phyloP scores from a whole-genome alignment of 1,284 basidiomycete genomes.

The Boletus holoroseus region DNA sequence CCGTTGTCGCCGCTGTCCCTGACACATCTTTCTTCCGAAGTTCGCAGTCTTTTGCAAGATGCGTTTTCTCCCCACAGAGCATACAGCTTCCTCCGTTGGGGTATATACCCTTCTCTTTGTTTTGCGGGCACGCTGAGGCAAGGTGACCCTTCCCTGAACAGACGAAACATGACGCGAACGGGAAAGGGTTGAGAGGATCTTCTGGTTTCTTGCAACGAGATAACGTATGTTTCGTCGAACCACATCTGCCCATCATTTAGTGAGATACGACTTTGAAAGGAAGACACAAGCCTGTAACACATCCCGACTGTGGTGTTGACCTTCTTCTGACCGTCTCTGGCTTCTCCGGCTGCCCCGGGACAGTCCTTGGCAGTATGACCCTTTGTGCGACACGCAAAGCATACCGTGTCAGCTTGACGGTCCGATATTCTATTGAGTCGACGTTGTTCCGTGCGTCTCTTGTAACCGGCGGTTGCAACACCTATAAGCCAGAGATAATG shows the following conservation, averaged over 20 bases:
- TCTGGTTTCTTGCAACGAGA: conserved; percentile 67
- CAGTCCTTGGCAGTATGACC: conserved; percentile 87
- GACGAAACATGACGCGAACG: conserved; percentile 89
- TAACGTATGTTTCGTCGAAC: conserved; percentile 74
- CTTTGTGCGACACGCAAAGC: conserved; percentile 82
- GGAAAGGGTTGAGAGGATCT: conserved; percentile 66
- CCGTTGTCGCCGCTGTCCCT: conserved; percentile 29
- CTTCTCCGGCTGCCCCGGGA: conserved; percentile 45
- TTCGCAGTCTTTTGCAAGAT: conserved; percentile 81
- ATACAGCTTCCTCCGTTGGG: conserved; percentile 90
- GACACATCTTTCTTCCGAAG: conserved; percentile 53
- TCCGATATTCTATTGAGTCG: conserved; percentile 64
- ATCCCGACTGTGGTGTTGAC: conserved; percentile 53
- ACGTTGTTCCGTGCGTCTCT: conserved; percentile 52
- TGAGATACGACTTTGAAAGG: background rate
- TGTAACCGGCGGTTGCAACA: conserved; percentile 30
- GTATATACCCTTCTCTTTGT: conserved; percentile 78
- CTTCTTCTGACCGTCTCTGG: conserved; percentile 30
- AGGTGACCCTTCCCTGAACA: conserved; percentile 50
- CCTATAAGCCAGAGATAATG: conserved; percentile 7
- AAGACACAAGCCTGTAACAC: conserved; percentile 68
- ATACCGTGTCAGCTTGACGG: conserved; percentile 58
- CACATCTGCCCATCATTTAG: conserved; percentile 55
- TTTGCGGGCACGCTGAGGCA: conserved; percentile 61
- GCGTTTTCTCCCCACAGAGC: conserved; percentile 77